A percentile compares a stretch with the other conserved stretches of the same genome.
Evolutionary conservation across 1,284 basidiomycete genomes (phyloP).

Genomic region (Trichosporon sp.): DNA sequence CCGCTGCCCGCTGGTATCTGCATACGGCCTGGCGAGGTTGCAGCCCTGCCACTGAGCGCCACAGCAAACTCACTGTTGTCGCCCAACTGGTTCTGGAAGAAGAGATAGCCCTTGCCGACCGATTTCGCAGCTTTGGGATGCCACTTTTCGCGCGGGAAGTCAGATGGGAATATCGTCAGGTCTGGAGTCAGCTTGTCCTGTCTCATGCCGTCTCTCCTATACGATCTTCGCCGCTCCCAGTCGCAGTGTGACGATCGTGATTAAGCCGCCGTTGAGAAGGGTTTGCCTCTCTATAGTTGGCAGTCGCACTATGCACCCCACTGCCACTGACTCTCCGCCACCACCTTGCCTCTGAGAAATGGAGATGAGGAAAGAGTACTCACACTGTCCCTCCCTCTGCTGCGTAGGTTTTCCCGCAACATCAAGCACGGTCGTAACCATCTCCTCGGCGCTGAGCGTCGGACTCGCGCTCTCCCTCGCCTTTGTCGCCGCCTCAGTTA

Average conservation of each 20-base stretch:
- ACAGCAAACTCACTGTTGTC: conserved; percentile 38
- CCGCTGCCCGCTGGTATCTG: too few species aligned
- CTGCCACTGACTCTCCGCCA: too few species aligned
- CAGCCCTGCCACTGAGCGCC: too few species aligned
- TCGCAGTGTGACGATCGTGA: too few species aligned
- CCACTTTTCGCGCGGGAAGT: conserved; percentile 23
- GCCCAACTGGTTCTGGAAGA: conserved; percentile 22
- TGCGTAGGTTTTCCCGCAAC: background rate
- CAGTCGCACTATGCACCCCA: too few species aligned
- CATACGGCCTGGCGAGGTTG: too few species aligned
- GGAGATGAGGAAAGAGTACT: background rate
- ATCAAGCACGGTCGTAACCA: background rate
- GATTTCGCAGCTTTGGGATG: background rate
- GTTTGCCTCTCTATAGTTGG: too few species aligned
- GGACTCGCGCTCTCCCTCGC: background rate
- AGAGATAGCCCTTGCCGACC: conserved; percentile 22
- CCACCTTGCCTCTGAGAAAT: too few species aligned
- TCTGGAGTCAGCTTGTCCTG: conserved; percentile 20
- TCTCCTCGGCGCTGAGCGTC: background rate
- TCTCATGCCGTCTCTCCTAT: too few species aligned
- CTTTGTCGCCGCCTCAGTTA: too few species aligned
- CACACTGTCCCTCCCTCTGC: background rate
- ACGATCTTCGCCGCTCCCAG: too few species aligned
- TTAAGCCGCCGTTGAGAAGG: too few species aligned
- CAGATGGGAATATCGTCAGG: conserved; percentile 25